phyloP scores from a whole-genome alignment of 2,329 filamentous ascomycete species.

The Chrysosporium queenslandicum region DNA sequence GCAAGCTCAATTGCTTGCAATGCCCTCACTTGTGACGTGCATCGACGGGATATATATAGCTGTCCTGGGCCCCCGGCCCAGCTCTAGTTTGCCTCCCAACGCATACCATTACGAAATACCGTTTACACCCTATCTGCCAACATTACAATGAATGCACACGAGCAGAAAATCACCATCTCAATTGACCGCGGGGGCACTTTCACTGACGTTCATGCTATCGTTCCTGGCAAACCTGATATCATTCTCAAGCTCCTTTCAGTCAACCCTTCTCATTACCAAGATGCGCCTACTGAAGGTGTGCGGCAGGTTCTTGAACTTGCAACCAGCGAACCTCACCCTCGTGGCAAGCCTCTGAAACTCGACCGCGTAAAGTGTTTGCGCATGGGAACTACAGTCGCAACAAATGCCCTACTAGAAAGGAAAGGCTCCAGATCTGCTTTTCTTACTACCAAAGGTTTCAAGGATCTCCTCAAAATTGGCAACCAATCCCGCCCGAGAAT shows the following conservation, averaged over 20 bases:
- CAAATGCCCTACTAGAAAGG: constrained; percentile 77
- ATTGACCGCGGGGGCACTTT: constrained; percentile 36
- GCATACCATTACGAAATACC: too few relatives aligned
- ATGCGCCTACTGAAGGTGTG: constrained; percentile 67
- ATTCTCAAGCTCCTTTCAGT: constrained; percentile 27
- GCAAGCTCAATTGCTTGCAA: too few relatives aligned
- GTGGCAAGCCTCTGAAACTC: constrained; percentile 29
- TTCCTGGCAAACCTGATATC: constrained; percentile 21
- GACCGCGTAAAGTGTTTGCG: constrained; percentile 49
- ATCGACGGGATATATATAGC: background rate
- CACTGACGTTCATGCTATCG: constrained; percentile 23
- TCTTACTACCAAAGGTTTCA: constrained; percentile 78
- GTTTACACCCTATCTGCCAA: too few relatives aligned
- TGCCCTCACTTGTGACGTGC: background rate
- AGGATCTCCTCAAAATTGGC: constrained; percentile 76
- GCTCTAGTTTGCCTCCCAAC: too few relatives aligned
- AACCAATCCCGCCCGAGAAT: constrained; percentile 85
- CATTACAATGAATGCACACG: background rate
- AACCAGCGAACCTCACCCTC: constrained; percentile 28
- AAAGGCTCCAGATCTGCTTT: constrained; percentile 83
- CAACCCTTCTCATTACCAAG: constrained; percentile 24
- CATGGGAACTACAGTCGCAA: constrained; percentile 91
- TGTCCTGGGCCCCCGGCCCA: background rate
- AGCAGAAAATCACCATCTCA: constrained; percentile 12
- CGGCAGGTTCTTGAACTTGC: constrained; percentile 55